These are phyloP conservation scores for Populus nigra DNA, from an alignment of 345 rosid species.

Conservation along the genomic window DNA sequence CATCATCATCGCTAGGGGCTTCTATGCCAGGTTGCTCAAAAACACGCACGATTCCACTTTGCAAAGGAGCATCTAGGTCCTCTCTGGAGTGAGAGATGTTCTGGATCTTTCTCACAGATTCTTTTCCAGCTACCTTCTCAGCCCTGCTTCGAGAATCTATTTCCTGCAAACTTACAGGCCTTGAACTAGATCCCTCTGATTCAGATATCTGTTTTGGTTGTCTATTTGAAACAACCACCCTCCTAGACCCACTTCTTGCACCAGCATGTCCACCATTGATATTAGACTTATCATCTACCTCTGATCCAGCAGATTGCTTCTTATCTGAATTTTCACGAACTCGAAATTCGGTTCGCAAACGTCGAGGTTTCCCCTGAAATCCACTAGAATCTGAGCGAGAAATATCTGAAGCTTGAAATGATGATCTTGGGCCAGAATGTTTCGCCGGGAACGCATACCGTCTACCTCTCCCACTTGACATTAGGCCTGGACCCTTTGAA, in stretches of 20 bases:
- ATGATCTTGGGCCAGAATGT: slow-evolving; percentile 52
- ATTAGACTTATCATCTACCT: slow-evolving; percentile 49
- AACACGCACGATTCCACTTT: slow-evolving; percentile 73
- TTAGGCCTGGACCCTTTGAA: slow-evolving; percentile 39
- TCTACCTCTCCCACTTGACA: slow-evolving; percentile 46
- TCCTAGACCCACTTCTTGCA: slow-evolving; percentile 46
- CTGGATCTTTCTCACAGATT: slow-evolving; percentile 43
- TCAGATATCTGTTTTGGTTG: slow-evolving; percentile 48
- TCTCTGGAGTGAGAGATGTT: slow-evolving; percentile 39
- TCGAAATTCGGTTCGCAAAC: slow-evolving; percentile 68
- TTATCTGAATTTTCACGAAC: slow-evolving; percentile 57
- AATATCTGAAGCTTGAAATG: slow-evolving; percentile 46
- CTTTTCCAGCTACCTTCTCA: slow-evolving; percentile 52
- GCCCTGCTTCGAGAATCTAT: slow-evolving; percentile 41
- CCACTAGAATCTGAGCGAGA: slow-evolving; percentile 56
- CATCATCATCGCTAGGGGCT: slow-evolving; percentile 88
- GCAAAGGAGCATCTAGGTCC: slow-evolving; percentile 69
- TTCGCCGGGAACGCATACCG: slow-evolving; percentile 44
- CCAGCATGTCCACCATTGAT: slow-evolving; percentile 41
- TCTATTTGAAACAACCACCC: slow-evolving; percentile 53
- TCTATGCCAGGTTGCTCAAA: slow-evolving; percentile 91
- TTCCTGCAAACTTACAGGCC: slow-evolving; percentile 34
- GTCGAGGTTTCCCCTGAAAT: slow-evolving; percentile 59
- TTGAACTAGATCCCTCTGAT: slow-evolving; percentile 46
- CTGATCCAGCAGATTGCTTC: slow-evolving; percentile 31